Evolutionary conservation across 2,329 filamentous ascomycete species (phyloP).

Genomic region (Alternaria novae-zelandiae): DNA sequence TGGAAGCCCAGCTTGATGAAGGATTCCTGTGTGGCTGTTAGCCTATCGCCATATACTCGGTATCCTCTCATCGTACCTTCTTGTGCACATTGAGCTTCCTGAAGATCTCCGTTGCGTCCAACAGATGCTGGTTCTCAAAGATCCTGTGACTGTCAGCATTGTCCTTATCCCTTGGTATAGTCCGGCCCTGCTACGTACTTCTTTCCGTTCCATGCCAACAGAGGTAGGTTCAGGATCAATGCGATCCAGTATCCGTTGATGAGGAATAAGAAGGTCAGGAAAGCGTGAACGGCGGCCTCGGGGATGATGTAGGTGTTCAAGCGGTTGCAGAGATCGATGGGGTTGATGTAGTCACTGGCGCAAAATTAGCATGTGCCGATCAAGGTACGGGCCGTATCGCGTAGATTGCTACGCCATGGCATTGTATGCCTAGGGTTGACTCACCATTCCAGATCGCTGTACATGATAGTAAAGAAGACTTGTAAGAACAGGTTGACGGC

Average conservation of each 20-base stretch:
- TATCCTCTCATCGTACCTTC: conserved; percentile 67
- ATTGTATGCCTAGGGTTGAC: conserved; percentile 47
- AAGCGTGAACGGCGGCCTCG: conserved; percentile 95
- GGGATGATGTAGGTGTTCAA: conserved; percentile 99
- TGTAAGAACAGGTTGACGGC: conserved; percentile 99
- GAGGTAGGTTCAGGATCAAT: conserved; percentile 86
- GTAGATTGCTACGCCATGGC: not conserved
- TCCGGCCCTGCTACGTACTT: conserved; percentile 72
- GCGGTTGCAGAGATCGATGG: conserved; percentile 99
- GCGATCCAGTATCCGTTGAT: conserved; percentile 99
- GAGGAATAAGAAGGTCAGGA: conserved; percentile 93
- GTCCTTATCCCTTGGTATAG: not conserved
- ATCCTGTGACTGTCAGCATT: conserved; percentile 68
- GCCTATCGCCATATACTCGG: not conserved
- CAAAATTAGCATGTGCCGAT: conserved; percentile 40
- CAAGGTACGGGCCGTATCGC: not conserved
- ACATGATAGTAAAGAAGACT: conserved; percentile 99
- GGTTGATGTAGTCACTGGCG: conserved; percentile 97
- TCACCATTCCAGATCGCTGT: conserved; percentile 98
- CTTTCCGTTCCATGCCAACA: conserved; percentile 93
- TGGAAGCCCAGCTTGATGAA: conserved; percentile 99
- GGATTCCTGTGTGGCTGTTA: conserved; percentile 72
- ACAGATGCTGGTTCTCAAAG: conserved; percentile 92
- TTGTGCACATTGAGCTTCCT: conserved; percentile 98
- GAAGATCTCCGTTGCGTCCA: conserved; percentile 99